Evolutionary conservation across 2,329 filamentous ascomycete genomes (phyloP).

Genomic region (Thielaviopsis populi): DNA sequence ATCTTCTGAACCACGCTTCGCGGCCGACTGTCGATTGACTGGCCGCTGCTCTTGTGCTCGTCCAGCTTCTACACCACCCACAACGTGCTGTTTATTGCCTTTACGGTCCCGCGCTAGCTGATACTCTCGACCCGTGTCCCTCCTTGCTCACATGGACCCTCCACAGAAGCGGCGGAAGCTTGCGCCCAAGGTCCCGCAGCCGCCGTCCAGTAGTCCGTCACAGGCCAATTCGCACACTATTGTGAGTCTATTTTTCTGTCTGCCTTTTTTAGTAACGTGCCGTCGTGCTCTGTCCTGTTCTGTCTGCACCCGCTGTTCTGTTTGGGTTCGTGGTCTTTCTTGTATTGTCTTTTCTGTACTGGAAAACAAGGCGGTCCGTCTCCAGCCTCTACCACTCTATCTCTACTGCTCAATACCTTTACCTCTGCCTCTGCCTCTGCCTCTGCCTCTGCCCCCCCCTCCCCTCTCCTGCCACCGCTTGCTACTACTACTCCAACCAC

Average conservation of each 20-base stretch:
- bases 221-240: conserved; percentile 11
- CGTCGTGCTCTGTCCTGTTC: neutral
- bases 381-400: no score
- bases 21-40: no score
- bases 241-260: conserved; percentile 12
- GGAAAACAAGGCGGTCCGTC: no score
- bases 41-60: neutral
- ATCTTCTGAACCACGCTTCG: no score
- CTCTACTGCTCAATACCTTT: no score
- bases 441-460: no score
- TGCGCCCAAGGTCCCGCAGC: conserved; percentile 26
- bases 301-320: no score
- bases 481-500: no score
- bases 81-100: neutral
- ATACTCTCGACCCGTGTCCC: neutral
- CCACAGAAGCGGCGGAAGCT: conserved; percentile 31
- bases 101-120: neutral
- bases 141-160: conserved; percentile 26
- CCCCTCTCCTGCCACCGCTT: neutral
- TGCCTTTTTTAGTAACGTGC: neutral
- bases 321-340: no score
- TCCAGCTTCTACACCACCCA: neutral
- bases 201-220: conserved; percentile 11
- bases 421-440: no score
- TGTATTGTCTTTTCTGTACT: no score